phyloP scores from a whole-genome alignment of 1,139 yeast species.

The Blastobotrys aristatus region DNA sequence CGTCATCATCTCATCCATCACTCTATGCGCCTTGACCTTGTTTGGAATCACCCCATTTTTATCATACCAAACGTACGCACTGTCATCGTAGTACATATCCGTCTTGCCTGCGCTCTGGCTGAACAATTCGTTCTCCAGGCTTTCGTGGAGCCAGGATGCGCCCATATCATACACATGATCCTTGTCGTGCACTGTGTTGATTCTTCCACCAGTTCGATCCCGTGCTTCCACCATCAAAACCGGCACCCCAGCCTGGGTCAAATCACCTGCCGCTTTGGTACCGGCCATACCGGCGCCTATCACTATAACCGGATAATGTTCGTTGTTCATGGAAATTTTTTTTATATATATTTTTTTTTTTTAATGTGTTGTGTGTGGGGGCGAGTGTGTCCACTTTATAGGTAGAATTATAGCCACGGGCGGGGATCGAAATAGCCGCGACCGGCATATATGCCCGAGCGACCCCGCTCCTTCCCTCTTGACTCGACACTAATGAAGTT shows the following conservation, averaged over 20 bases:
- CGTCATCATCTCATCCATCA: slow-evolving; percentile 52
- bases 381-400: too few relatives aligned
- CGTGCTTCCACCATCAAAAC: slow-evolving; percentile 54
- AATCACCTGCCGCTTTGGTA: slow-evolving; percentile 63
- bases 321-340: not conserved
- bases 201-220: slow-evolving; percentile 51
- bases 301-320: slow-evolving; percentile 9
- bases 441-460: too few relatives aligned
- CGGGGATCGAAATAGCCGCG: too few relatives aligned
- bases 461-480: too few relatives aligned
- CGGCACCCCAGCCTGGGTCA: slow-evolving; percentile 43
- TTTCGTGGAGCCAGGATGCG: slow-evolving; percentile 89
- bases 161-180: slow-evolving; percentile 9
- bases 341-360: not conserved
- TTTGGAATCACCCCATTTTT: slow-evolving; percentile 32
- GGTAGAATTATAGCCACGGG: too few relatives aligned
- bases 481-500: too few relatives aligned
- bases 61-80: slow-evolving; percentile 32
- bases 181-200: slow-evolving; percentile 7
- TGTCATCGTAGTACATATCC: slow-evolving; percentile 47
- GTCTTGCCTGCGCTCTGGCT: slow-evolving; percentile 31
- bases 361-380: too few relatives aligned
- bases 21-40: slow-evolving; percentile 38
- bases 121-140: slow-evolving; percentile 60
- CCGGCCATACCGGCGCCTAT: slow-evolving; percentile 83